Percentiles rank a stretch among this genome's conserved stretches.
Conservation (phyloP, 495 filamentous ascomycete species). For the Trichocladium antarcticum region DNA sequence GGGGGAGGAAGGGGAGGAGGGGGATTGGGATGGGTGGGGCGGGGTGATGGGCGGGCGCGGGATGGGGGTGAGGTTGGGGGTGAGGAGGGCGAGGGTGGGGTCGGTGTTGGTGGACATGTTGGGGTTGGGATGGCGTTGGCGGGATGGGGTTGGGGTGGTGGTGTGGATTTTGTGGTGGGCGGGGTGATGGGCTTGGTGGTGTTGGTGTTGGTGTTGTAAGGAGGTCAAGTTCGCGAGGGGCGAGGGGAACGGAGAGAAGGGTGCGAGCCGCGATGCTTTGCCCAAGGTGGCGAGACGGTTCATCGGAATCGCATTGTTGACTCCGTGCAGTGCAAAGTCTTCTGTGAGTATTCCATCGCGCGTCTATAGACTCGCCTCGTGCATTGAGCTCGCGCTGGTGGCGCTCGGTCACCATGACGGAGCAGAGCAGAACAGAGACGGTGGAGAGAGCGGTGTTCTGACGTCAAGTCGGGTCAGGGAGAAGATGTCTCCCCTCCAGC, state of each 20-base stretch:
- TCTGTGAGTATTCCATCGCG: not conserved
- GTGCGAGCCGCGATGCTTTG: not conserved
- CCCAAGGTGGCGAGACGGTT: not conserved
- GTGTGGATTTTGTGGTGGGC: not conserved
- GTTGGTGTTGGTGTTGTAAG: not conserved
- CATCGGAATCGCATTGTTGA: not conserved
- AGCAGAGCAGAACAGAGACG: not conserved
- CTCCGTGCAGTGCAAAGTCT: not conserved
- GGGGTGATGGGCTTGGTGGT: not conserved
- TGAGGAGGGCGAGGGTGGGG: constrained; percentile 6
- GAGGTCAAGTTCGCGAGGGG: no score
- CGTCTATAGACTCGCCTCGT: not conserved
- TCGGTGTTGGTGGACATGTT: constrained; percentile 5
- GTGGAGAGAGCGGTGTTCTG: not conserved
- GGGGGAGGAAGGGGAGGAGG: no score
- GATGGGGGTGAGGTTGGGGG: constrained; percentile 2
- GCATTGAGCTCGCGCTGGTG: not conserved
- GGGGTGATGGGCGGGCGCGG: constrained; percentile 2
- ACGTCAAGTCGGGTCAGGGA: not conserved
- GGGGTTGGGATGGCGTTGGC: not conserved
- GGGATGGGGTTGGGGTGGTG: not conserved
- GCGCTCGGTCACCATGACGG: not conserved
- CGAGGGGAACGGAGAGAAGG: not conserved
- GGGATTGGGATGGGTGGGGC: not conserved
- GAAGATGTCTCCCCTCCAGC: not conserved